Evolutionary conservation across 305 asterid genomes (phyloP), one percentile per base, ranked within the genome.

Genomic region (Withania somnifera): DNA sequence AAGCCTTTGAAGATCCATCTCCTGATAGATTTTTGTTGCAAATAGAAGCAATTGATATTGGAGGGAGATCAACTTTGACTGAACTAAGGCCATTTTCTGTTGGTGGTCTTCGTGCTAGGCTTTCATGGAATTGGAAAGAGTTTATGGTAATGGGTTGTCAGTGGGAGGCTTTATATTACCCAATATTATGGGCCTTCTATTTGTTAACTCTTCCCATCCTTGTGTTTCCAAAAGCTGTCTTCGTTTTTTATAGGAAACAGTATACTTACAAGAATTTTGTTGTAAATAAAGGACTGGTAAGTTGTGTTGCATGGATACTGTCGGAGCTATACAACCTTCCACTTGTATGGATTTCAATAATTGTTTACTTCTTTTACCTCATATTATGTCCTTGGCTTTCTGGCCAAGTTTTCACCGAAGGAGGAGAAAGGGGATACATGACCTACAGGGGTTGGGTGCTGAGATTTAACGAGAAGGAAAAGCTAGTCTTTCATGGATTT

Each of bases 91-190:
- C 99, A 36, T 97, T 97, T 40, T 97, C 99, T 3, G 84, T 91
- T 61, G 89, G 57, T 53, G 97, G 97, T 69, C 75, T 83, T 80
- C 92, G 89, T 17, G 89, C 95, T 19, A 86, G 86, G 84, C 84
- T 93, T 78, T 76, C 85, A 2, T 95, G 97, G 97, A 91, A 85
- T 81, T 93, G 93, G 96, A 90, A 84, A 88, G 99, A 93, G 84
- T 91, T 93, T 88, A 42, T 93, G 10, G 96, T 97, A 81, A 93
- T 97, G 99, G 98, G 98, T 68, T 97, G 97, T 87, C 98, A 97
- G 54, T 97, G 96, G 98, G 95, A 87, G 75, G 91, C 89, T 32
- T 88, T 97, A 57, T 94, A 92, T 87, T 87, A 88, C 86, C 97
- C 97, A 8, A 83, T 91, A 78, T 81, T 96, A 51, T 96, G 91